Percentiles rank a stretch among this genome's conserved stretches.
These are phyloP conservation scores for Closterium sp. DNA, from an alignment of 139 green algal species.

Conservation along the genomic window DNA sequence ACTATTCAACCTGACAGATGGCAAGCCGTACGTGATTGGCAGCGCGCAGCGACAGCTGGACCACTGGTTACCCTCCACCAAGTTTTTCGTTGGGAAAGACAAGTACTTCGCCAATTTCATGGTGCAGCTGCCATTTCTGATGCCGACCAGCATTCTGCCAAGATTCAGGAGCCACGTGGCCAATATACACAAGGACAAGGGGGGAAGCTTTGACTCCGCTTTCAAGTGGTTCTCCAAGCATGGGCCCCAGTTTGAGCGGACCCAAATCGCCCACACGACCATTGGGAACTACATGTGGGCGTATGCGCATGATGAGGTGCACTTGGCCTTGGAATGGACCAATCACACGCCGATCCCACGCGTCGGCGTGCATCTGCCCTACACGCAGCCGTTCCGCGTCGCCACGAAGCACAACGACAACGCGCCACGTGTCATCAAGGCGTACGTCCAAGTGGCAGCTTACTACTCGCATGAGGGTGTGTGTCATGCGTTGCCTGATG, in stretches of 20 bases:
- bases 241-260: not conserved
- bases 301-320: not conserved
- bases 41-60: not conserved
- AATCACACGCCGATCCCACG: not conserved
- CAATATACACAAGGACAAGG: not conserved
- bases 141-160: not conserved
- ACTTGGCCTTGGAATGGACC: not conserved
- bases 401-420: not conserved
- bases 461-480: not conserved
- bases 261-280: not conserved
- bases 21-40: not conserved
- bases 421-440: not conserved
- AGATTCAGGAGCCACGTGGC: not conserved
- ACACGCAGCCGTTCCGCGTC: not conserved
- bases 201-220: not conserved
- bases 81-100: not conserved
- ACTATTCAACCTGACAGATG: not conserved
- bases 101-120: slow-evolving; percentile 7
- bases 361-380: not conserved
- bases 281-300: not conserved
- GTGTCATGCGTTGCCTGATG: not conserved
- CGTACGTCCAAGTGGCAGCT: not conserved
- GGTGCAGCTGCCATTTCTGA: not conserved
- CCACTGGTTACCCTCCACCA: not conserved
- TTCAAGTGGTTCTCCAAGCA: not conserved